Percentiles rank a stretch among this genome's conserved stretches.
Conservation (phyloP, 1,284 basidiomycete species). For the Naganishia sp. region DNA sequence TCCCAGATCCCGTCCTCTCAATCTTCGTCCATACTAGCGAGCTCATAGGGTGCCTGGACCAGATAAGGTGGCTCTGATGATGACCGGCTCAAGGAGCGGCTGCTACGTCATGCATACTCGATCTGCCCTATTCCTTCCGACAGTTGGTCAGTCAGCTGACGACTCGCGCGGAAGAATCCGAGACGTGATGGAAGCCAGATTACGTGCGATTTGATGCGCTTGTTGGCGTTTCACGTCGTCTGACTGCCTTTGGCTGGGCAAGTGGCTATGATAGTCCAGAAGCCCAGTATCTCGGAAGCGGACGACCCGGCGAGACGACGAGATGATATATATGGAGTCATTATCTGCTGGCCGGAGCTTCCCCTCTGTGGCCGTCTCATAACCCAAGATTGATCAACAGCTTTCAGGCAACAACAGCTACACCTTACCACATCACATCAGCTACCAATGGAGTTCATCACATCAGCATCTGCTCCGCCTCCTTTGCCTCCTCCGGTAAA, state of each 20-base stretch:
- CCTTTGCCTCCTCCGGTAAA: constrained; percentile 19
- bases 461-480: constrained; percentile 9
- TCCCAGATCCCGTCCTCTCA: too few species aligned
- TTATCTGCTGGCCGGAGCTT: background rate
- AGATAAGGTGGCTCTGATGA: too few species aligned
- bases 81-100: too few species aligned
- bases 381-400: background rate
- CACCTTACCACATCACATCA: background rate
- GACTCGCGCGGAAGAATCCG: constrained; percentile 7
- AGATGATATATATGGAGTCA: background rate
- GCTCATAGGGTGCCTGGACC: too few species aligned
- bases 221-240: background rate
- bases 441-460: constrained; percentile 23
- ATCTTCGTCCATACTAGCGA: too few species aligned
- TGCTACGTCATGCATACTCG: too few species aligned
- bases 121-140: too few species aligned
- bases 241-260: background rate
- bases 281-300: constrained; percentile 16
- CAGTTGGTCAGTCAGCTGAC: constrained; percentile 9
- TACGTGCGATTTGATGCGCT: background rate
- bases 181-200: background rate
- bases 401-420: background rate
- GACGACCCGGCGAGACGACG: background rate
- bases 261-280: background rate
- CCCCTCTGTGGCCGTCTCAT: too few species aligned